Evolutionary conservation across 2,329 filamentous ascomycete genomes (phyloP).

Genomic region (Fusarium falciforme): DNA sequence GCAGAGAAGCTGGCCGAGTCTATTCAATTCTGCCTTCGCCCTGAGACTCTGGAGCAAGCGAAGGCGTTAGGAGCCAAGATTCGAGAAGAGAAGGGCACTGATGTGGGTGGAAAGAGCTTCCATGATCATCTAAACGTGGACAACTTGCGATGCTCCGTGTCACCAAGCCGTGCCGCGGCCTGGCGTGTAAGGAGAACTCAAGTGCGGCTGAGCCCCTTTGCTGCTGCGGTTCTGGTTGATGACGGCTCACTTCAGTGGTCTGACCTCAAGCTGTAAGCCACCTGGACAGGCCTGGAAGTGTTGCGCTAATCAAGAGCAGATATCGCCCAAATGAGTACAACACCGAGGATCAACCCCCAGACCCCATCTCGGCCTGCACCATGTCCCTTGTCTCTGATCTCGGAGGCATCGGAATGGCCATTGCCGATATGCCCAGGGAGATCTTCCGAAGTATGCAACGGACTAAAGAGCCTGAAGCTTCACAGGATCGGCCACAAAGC

Average conservation of each 20-base stretch:
- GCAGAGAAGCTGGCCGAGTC: constrained; percentile 73
- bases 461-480: constrained; percentile 25
- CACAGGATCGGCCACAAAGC: neutral
- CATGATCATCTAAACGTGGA: constrained; percentile 76
- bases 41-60: constrained; percentile 68
- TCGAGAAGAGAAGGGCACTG: constrained; percentile 72
- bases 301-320: constrained; percentile 47
- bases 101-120: constrained; percentile 74
- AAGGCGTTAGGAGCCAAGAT: constrained; percentile 72
- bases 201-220: constrained; percentile 76
- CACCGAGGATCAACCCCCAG: constrained; percentile 81
- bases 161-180: constrained; percentile 75
- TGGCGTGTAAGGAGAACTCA: constrained; percentile 80
- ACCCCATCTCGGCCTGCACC: constrained; percentile 82
- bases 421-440: constrained; percentile 77
- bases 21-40: constrained; percentile 69
- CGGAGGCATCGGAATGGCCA: constrained; percentile 81
- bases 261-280: constrained; percentile 76
- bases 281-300: neutral
- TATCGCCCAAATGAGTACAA: constrained; percentile 74
- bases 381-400: constrained; percentile 86
- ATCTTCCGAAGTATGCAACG: constrained; percentile 58
- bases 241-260: constrained; percentile 73
- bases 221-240: constrained; percentile 75
- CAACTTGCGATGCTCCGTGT: constrained; percentile 75